Percentiles rank a stretch among this genome's conserved stretches.
phyloP scores from a whole-genome alignment of 345 rosid genomes.

The Laguncularia racemosa region DNA sequence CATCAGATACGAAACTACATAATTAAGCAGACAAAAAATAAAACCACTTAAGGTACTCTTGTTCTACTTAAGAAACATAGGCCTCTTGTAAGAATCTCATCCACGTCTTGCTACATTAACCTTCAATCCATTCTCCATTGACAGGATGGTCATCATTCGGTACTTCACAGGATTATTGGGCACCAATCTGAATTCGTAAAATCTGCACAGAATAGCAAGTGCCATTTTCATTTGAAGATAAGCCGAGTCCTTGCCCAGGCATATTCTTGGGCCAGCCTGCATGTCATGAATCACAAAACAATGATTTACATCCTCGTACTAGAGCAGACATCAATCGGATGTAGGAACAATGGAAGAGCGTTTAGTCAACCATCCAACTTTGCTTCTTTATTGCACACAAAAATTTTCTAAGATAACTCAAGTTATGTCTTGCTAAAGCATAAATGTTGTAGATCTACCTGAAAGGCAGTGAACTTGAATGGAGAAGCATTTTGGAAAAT shows the following conservation, averaged over 20 bases:
- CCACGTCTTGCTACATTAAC: conserved; percentile 40
- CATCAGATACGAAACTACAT: no score
- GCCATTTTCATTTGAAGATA: conserved; percentile 97
- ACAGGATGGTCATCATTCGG: conserved; percentile 88
- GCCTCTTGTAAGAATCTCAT: neutral
- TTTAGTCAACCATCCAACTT: no score
- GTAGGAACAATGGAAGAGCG: neutral
- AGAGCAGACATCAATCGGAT: neutral
- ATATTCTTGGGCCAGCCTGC: conserved; percentile 92
- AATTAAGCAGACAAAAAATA: no score
- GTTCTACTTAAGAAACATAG: neutral
- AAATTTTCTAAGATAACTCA: no score
- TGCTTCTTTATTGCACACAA: no score
- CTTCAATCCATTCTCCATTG: conserved; percentile 82
- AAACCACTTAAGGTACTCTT: neutral
- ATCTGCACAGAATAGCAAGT: conserved; percentile 70
- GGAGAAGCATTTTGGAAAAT: conserved; percentile 81
- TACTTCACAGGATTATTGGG: conserved; percentile 76
- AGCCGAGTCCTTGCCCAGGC: conserved; percentile 96
- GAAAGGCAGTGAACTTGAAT: conserved; percentile 94
- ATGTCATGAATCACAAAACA: neutral
- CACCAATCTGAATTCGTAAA: conserved; percentile 61
- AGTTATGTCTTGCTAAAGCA: neutral
- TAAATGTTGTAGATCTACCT: conserved; percentile 35
- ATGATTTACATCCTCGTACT: neutral